Percentiles rank a stretch among this genome's conserved stretches.
These are phyloP conservation scores for Ascochyta viciae-villosae DNA, from an alignment of 2,329 filamentous ascomycete species.

Conservation along the genomic window DNA sequence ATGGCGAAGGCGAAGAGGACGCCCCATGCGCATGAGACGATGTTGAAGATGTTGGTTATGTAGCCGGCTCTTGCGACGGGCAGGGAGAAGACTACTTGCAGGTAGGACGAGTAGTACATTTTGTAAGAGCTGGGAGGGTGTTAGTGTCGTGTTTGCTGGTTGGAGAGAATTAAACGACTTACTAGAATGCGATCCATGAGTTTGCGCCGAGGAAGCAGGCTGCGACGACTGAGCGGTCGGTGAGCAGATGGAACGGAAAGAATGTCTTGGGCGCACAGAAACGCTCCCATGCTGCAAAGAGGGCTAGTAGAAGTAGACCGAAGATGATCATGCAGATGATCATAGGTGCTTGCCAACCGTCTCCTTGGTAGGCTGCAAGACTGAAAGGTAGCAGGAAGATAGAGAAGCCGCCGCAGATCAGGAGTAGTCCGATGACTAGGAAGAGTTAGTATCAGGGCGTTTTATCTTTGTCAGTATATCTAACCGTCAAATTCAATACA, in stretches of 20 bases:
- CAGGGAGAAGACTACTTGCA: constrained; percentile 46
- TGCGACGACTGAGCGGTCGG: constrained; percentile 57
- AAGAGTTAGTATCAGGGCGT: background rate
- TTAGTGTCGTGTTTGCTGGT: too few relatives aligned
- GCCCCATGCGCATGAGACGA: constrained; percentile 29
- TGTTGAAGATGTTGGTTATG: constrained; percentile 32
- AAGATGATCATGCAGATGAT: constrained; percentile 50
- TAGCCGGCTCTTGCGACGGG: constrained; percentile 26
- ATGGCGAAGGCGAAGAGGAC: constrained; percentile 28
- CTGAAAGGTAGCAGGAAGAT: constrained; percentile 73
- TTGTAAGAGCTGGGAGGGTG: constrained; percentile 32
- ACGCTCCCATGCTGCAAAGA: constrained; percentile 49
- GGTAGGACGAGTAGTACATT: constrained; percentile 45
- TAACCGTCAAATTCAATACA: constrained; percentile 65
- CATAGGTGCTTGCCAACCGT: constrained; percentile 40
- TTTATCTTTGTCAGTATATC: background rate
- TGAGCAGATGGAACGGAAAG: constrained; percentile 55
- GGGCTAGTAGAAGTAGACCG: constrained; percentile 40
- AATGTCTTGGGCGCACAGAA: constrained; percentile 49
- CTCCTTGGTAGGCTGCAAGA: constrained; percentile 49
- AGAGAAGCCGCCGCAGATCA: constrained; percentile 65
- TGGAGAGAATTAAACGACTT: constrained; percentile 9
- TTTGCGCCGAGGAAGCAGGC: constrained; percentile 52
- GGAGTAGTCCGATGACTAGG: constrained; percentile 63
- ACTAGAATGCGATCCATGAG: constrained; percentile 33